These are phyloP conservation scores for Fusarium sarcochroum DNA, from an alignment of 2,329 filamentous ascomycete species.

Conservation along the genomic window DNA sequence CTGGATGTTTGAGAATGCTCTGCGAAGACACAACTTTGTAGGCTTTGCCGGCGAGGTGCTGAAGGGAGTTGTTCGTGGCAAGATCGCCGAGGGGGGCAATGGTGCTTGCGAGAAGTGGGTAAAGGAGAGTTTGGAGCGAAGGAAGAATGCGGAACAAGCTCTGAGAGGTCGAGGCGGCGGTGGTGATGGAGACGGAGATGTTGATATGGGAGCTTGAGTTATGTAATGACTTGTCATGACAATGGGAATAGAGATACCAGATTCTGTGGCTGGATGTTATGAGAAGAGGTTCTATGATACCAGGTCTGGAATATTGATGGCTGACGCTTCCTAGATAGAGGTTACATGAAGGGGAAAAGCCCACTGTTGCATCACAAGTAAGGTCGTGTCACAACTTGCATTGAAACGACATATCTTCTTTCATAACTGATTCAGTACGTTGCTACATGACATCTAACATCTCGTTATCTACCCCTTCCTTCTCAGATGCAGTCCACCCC, in stretches of 20 bases:
- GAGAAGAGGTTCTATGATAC: constrained; percentile 20
- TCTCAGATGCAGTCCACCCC: background rate
- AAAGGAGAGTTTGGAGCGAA: constrained; percentile 73
- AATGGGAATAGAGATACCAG: constrained; percentile 22
- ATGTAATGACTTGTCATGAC: constrained; percentile 8
- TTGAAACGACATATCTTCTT: background rate
- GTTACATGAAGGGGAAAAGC: background rate
- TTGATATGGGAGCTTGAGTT: constrained; percentile 57
- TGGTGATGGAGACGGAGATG: constrained; percentile 55
- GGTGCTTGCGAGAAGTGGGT: constrained; percentile 81
- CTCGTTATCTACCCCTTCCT: constrained; percentile 7
- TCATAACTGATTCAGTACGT: constrained; percentile 27
- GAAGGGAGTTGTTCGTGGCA: constrained; percentile 84
- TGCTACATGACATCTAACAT: constrained; percentile 36
- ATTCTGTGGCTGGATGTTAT: constrained; percentile 8
- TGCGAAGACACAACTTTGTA: constrained; percentile 95
- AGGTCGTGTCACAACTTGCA: background rate
- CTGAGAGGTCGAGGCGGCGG: constrained; percentile 50
- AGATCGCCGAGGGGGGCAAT: constrained; percentile 75
- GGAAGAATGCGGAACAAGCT: constrained; percentile 57
- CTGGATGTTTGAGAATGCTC: constrained; percentile 96
- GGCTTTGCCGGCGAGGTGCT: constrained; percentile 93
- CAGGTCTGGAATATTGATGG: constrained; percentile 5
- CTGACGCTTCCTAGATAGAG: constrained; percentile 9
- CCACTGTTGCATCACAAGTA: background rate